Conservation (phyloP, 805 yeast genomes). For the Yarrowia osloensis region DNA sequence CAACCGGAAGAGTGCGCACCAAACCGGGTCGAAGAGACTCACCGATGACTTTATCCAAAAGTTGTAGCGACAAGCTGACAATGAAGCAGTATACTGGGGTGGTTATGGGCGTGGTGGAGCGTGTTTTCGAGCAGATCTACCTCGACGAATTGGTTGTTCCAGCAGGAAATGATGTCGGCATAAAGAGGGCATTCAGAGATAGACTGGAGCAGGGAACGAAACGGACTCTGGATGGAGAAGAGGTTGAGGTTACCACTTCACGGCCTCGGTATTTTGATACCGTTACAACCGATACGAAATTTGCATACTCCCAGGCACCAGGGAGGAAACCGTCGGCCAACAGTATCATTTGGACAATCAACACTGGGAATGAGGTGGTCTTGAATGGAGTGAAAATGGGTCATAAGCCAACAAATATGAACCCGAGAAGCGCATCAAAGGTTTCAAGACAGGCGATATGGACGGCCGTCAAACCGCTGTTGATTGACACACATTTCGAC, state of each 20-base stretch:
- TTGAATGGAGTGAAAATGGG: constrained; percentile 31
- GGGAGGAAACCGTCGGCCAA: background rate
- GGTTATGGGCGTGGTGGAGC: constrained; percentile 39
- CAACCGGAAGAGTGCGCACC: constrained; percentile 73
- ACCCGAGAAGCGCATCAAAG: background rate
- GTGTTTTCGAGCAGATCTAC: constrained; percentile 37
- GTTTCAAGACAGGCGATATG: background rate
- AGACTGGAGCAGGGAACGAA: constrained; percentile 6
- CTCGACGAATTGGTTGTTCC: constrained; percentile 41
- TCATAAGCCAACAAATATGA: background rate
- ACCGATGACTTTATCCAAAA: constrained; percentile 67
- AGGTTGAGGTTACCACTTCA: background rate
- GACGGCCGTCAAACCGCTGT: background rate
- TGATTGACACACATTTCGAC: background rate
- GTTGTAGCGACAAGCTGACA: constrained; percentile 85
- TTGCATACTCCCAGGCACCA: constrained; percentile 31
- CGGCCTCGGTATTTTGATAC: constrained; percentile 8
- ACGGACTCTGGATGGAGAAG: background rate
- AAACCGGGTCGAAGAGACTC: constrained; percentile 93
- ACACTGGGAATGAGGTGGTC: constrained; percentile 45
- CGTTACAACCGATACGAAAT: background rate
- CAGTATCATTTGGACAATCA: constrained; percentile 41
- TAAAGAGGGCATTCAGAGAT: constrained; percentile 41
- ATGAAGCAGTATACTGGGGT: constrained; percentile 54
- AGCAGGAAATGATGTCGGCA: constrained; percentile 17